Base-by-base conservation (phyloP, 2,329 filamentous ascomycete species). In the Pseudogymnoascus sp. region DNA sequence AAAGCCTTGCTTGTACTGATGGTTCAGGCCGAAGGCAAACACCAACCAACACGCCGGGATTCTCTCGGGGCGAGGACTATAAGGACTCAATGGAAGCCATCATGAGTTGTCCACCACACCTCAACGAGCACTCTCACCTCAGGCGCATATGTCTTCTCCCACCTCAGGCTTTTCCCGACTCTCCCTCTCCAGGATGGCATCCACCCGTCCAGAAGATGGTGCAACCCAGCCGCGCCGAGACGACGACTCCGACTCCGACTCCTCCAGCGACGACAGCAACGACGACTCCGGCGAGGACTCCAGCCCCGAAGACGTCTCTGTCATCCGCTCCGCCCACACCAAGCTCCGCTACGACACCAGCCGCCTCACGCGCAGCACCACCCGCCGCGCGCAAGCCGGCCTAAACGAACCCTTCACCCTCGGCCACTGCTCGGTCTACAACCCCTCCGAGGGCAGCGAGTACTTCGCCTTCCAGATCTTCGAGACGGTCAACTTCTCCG, bases 391-490 rank as follows among this genome's bases (percentile, higher is more conserved):
- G 18, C 14, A 16, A 11, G 57, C 25, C 16, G 57, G 28, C 57
- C 37, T 59, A 11, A 25, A 37, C 12, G 57, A 37, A 2, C 57
- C 28, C 37, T 59, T 59, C 57, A 59, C 32, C 18, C 28, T 59
- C 32, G 32, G 34, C 57, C 34, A 59, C 20, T 59, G 57, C 57
- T 32, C 28, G 30, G n/a, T 25, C 25, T 37, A 37, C 57, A 32
- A 59, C 34, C 28, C 25, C 34, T 25, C 22, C 16, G 14, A 59
- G 6, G 20, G 30, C 30, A 9, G 3, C 18, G 38, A 22, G 38
- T 61, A 61, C 34, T 61, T 37, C 25, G 60, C 60, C 47, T 58
- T 61, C 18, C 47, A 61, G 47, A 30, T 61, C 30, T n/a, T 16
- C 12, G 43, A 61, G 22, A 61, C 60, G 1, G 47, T 38, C 25